phyloP scores from a whole-genome alignment of 148 eudicot species.

The Silene latifolia region DNA sequence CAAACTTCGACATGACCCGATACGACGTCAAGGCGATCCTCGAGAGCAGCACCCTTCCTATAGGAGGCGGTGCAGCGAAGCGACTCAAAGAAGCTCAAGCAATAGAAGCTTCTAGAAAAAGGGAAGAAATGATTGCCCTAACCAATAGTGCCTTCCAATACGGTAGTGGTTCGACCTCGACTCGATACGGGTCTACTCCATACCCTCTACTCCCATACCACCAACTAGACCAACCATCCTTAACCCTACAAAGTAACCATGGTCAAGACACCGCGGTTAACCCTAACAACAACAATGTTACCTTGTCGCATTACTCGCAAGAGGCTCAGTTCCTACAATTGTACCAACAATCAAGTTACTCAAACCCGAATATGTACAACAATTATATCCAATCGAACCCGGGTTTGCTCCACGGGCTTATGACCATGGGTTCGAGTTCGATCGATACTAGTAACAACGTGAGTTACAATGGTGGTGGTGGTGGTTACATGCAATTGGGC shows the following conservation, averaged over 20 bases:
- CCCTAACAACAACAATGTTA: neutral
- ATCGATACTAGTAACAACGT: conserved; percentile 46
- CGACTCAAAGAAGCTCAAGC: conserved; percentile 94
- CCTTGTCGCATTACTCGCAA: conserved; percentile 41
- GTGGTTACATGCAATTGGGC: conserved; percentile 26
- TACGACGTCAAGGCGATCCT: conserved; percentile 90
- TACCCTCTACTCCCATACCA: conserved; percentile 60
- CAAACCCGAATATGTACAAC: conserved; percentile 33
- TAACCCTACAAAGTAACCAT: conserved; percentile 52
- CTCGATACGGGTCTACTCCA: conserved; percentile 24
- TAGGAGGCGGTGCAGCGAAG: conserved; percentile 95
- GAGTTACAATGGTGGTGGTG: conserved; percentile 48
- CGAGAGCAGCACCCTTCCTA: conserved; percentile 84
- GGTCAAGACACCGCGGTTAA: conserved; percentile 27
- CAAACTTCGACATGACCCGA: conserved; percentile 93
- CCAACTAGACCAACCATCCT: conserved; percentile 37
- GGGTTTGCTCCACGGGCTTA: conserved; percentile 66
- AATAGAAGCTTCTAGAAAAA: conserved; percentile 70
- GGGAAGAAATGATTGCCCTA: conserved; percentile 67
- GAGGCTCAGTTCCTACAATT: conserved; percentile 39
- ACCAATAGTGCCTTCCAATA: conserved; percentile 42
- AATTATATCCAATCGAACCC: conserved; percentile 58
- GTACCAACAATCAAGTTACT: conserved; percentile 41
- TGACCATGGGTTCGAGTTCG: conserved; percentile 49
- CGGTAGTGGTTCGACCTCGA: conserved; percentile 22